Base-by-base conservation (phyloP, 768 basidiomycete genomes). In the Phylloporus sp. region DNA sequence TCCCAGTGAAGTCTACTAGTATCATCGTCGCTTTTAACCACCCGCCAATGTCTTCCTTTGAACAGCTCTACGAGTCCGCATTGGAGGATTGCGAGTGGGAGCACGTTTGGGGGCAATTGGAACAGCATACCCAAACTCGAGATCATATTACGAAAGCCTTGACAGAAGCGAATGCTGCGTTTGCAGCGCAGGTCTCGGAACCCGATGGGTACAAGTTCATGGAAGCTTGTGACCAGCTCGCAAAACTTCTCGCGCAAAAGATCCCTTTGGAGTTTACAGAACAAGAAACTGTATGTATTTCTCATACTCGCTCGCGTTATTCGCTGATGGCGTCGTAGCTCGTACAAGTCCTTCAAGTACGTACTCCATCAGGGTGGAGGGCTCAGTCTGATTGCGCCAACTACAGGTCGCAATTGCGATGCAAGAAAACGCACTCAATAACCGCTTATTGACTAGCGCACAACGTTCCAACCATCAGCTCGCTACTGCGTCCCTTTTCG, bases 351-450 rank as follows among this genome's bases (percentile, higher is more conserved):
- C 51, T 67, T 26, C 59, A 67, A 47, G 64, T 61, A 51, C 20
- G 55, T 35, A 11, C n/a, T 24, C 26, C 4, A 6, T 43, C 9
- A 13, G 15, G 22, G n/a, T 20, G 16, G 18, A 27, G 34, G 26
- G 31, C 16, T 10, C 10, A 13, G 7, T 32, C 45, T 59, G 23
- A 57, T 40, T 12, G 47, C 8, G 12, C 18, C 35, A 18, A 20
- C 6, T 39, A 31, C 45, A 64, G 62, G 23, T 63, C 29, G 62
- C 63, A 3, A 53, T 50, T 32, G 60, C 60, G 5, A 50, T 64
- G 63, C 63, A 63, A 8, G 55, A 66, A 53, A 63, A 46, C n/a
- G 61, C 58, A 10, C 12, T 63, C 46, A 63, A 50, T 2, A 57
- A 59, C 22, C 20, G 32, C 8, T 1, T 5, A 12, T 53, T 64